Evolutionary conservation across 495 filamentous ascomycete genomes (phyloP), one percentile per base, ranked within the genome.

Genomic region (Aspergillus avenaceus): DNA sequence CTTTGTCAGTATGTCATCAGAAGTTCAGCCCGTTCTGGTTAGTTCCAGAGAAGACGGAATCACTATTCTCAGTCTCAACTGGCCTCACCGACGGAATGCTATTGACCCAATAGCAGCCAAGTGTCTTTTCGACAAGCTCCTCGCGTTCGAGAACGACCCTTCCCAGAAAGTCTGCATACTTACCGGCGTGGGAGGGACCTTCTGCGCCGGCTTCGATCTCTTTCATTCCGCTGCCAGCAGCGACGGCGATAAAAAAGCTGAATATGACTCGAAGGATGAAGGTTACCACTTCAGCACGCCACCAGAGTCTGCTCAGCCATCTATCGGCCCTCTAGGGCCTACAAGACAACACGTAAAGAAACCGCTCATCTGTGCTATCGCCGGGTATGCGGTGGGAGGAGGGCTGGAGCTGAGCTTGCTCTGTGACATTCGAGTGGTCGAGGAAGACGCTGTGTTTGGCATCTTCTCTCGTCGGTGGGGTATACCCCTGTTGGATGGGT

Each of bases 381-480:
- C 69, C 2, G 76, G 76, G n/a, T 70, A 74, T 37, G 75, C 74
- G 0, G 74, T 77, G 3, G 75, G 74, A 3, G 75, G 74, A 7
- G 76, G 76, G 11, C 53, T 77, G 2, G 75, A 77, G 43, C 58
- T 79, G 9, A 68, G 64, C 46, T 62, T 79, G 0, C 53, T 79
- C 2, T 73, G 57, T 7, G 75, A 79, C 52, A 62, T 77, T 18
- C 69, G 75, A 1, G 63, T 79, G 0, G 71, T 61, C 0, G 74
- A 77, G 47, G 73, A 76, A 43, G 63, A 74, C 31, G 72, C 74
- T 0, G 50, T 75, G 16, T 73, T 80, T 31, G 72, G 75, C 2
- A 70, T 78, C 12, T 78, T 77, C 44, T 77, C 71, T 56, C 64
- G 76, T 2, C 65, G 74, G 4, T 77, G 65, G 53, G 76, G 75